phyloP scores from a whole-genome alignment of 192 early-diverging fungal genomes.

The Coemansia sp. region DNA sequence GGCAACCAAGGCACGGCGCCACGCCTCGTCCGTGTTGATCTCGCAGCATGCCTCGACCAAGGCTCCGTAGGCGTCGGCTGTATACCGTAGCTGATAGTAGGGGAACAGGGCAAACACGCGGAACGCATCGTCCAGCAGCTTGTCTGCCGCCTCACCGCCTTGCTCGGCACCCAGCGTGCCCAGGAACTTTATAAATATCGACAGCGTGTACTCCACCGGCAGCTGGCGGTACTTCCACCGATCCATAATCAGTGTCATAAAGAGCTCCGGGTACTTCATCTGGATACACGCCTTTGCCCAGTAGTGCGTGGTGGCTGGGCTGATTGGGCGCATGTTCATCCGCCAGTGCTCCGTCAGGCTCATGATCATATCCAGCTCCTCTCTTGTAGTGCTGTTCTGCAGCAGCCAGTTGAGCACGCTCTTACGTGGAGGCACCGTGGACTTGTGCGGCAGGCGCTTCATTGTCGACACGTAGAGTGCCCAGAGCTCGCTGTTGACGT shows the following conservation, averaged over 20 bases:
- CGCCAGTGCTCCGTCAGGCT: constrained; percentile 31
- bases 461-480: constrained; percentile 21
- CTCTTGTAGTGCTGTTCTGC: constrained; percentile 10
- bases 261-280: constrained; percentile 16
- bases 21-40: constrained; percentile 31
- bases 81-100: constrained; percentile 22
- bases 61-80: constrained; percentile 35
- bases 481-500: constrained; percentile 29
- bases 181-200: constrained; percentile 23
- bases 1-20: constrained; percentile 36
- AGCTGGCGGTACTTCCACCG: constrained; percentile 48
- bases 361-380: constrained; percentile 28
- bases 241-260: constrained; percentile 32
- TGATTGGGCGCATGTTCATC: constrained; percentile 28
- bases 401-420: constrained; percentile 32
- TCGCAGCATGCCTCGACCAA: constrained; percentile 40
- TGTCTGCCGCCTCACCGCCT: neutral
- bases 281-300: constrained; percentile 33
- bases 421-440: constrained; percentile 18
- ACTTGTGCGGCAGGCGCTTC: constrained; percentile 7
- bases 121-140: constrained; percentile 35
- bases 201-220: constrained; percentile 27
- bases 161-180: constrained; percentile 1
- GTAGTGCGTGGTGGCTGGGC: constrained; percentile 35
- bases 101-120: constrained; percentile 43